Percentiles rank a stretch among this genome's conserved stretches.
These are phyloP conservation scores for Clarireedia paspali DNA, from an alignment of 2,329 filamentous ascomycete species.

Conservation along the genomic window DNA sequence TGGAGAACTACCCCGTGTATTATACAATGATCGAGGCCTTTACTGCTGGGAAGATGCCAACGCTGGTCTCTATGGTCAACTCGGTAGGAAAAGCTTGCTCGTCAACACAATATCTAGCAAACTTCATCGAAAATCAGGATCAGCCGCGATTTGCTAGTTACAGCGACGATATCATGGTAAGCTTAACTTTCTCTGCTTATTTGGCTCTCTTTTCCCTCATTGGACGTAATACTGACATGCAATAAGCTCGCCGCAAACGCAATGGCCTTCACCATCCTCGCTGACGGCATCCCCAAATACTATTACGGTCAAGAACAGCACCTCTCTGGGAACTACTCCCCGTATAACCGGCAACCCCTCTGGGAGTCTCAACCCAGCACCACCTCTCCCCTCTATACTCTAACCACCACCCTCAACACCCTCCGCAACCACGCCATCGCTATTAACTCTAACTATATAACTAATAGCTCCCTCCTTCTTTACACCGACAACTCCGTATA, in stretches of 20 bases:
- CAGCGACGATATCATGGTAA: conserved; percentile 13
- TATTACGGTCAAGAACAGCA: conserved; percentile 49
- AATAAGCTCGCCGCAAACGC: conserved; percentile 35
- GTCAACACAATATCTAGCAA: conserved; percentile 31
- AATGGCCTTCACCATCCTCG: conserved; percentile 40
- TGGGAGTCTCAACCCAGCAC: conserved; percentile 35
- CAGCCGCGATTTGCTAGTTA: conserved; percentile 32
- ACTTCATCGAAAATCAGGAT: conserved; percentile 37
- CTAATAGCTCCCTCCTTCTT: conserved; percentile 6
- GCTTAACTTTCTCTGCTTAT: not conserved
- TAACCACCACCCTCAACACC: conserved; percentile 24
- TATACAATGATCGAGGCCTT: conserved; percentile 17
- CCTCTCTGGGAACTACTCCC: conserved; percentile 32
- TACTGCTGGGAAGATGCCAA: conserved; percentile 6
- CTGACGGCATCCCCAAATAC: conserved; percentile 43
- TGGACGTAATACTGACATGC: not conserved
- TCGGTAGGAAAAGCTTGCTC: conserved; percentile 9
- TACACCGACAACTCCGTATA: conserved; percentile 13
- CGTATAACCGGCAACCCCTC: conserved; percentile 36
- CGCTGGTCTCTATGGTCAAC: conserved; percentile 10
- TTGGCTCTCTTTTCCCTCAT: not conserved
- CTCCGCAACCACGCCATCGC: conserved; percentile 15
- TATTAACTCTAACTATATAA: conserved; percentile 8
- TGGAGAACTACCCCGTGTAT: conserved; percentile 14
- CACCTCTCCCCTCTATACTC: conserved; percentile 31